Evolutionary conservation across 164 flowering plant genomes (phyloP).

Genomic region (Brasenia schreberi): DNA sequence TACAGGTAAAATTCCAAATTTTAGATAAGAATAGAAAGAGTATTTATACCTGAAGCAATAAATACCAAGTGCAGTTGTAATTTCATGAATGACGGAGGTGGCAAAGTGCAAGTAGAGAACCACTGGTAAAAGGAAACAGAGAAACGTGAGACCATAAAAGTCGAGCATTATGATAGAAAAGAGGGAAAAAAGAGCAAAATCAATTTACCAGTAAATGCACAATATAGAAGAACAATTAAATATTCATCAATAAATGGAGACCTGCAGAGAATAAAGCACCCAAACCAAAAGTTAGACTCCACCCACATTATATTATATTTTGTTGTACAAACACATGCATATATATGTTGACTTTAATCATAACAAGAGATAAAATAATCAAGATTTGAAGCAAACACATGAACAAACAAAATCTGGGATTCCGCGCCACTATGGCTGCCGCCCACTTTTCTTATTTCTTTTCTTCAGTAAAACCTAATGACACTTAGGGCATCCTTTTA

Average conservation of each 20-base stretch:
- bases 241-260: constrained; percentile 74
- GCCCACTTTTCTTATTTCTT: no score
- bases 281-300: neutral
- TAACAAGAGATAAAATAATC: no score
- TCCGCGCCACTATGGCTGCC: no score
- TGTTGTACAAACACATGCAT: no score
- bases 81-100: constrained; percentile 78
- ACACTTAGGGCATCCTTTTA: no score
- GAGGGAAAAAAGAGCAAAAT: neutral
- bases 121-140: constrained; percentile 24
- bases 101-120: constrained; percentile 81
- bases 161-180: neutral
- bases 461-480: no score
- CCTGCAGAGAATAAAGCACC: constrained; percentile 25
- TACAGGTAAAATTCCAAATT: neutral
- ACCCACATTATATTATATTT: neutral
- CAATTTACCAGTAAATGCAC: constrained; percentile 56
- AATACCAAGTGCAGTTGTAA: constrained; percentile 84
- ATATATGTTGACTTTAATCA: no score
- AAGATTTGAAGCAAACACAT: no score
- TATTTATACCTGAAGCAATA: constrained; percentile 80
- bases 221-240: constrained; percentile 67
- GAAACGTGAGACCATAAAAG: neutral
- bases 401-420: no score
- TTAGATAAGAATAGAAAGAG: neutral